A percentile compares a stretch with the other conserved stretches of the same genome.
These are phyloP conservation scores for Friedmanniomyces simplex DNA, from an alignment of 495 filamentous ascomycete species.

Conservation along the genomic window DNA sequence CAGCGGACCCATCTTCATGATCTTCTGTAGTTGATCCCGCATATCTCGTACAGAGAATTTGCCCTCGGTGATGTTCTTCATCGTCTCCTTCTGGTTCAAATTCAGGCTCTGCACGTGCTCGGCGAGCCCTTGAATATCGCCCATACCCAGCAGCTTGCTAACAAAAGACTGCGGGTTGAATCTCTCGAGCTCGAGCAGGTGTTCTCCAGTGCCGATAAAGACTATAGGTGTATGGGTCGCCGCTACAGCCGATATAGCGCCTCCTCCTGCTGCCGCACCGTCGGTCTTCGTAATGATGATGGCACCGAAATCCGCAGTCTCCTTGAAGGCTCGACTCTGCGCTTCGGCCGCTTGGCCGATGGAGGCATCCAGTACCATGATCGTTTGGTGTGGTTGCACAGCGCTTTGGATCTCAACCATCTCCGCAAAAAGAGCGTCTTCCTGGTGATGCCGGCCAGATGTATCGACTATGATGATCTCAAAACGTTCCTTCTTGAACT, in stretches of 20 bases:
- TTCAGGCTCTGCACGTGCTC: constrained; percentile 97
- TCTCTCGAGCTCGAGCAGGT: constrained; percentile 87
- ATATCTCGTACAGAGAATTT: constrained; percentile 94
- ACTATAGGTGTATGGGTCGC: constrained; percentile 95
- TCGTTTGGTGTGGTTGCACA: constrained; percentile 89
- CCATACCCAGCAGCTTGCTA: constrained; percentile 88
- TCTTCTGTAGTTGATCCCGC: constrained; percentile 87
- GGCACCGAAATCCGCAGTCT: constrained; percentile 91
- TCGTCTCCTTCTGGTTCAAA: constrained; percentile 94
- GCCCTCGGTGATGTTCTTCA: constrained; percentile 95
- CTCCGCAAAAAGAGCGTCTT: constrained; percentile 89
- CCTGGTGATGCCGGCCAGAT: constrained; percentile 84
- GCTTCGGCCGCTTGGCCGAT: constrained; percentile 94
- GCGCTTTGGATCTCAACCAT: constrained; percentile 96
- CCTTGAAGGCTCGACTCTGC: constrained; percentile 94
- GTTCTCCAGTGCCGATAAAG: constrained; percentile 94
- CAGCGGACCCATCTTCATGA: constrained; percentile 99
- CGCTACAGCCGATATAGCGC: constrained; percentile 95
- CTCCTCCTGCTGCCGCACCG: constrained; percentile 87
- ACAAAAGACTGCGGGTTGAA: constrained; percentile 89
- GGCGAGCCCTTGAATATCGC: constrained; percentile 87
- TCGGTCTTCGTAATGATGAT: constrained; percentile 99
- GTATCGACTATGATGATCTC: constrained; percentile 99
- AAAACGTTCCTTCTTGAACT: constrained; percentile 98
- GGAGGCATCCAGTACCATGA: constrained; percentile 92